Evolutionary conservation across 2,329 filamentous ascomycete species (phyloP).

Genomic region (Pseudogymnoascus sp.): DNA sequence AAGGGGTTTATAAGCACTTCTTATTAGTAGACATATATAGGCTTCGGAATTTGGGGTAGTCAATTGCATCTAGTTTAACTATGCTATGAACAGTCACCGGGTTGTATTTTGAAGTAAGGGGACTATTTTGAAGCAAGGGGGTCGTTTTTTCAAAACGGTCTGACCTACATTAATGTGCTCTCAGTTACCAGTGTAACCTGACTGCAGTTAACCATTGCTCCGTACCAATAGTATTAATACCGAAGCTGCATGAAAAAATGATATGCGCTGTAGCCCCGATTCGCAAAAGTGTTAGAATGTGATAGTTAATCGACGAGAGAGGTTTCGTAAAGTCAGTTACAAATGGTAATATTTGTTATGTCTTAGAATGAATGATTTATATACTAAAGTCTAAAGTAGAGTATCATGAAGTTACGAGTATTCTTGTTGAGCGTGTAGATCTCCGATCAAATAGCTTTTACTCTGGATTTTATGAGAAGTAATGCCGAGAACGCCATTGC

Average conservation of each 20-base stretch:
- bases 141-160: neutral
- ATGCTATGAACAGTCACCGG: neutral
- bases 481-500: no score
- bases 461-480: no score
- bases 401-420: neutral
- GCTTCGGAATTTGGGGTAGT: no score
- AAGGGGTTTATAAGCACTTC: neutral
- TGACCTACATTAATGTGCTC: neutral
- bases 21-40: neutral
- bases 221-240: neutral
- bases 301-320: neutral
- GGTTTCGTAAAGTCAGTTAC: neutral
- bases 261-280: neutral
- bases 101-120: neutral
- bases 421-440: neutral
- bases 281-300: neutral
- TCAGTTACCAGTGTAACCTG: neutral
- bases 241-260: neutral
- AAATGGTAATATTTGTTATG: neutral
- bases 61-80: neutral
- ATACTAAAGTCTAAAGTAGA: neutral
- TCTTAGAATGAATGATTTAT: neutral
- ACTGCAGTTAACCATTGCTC: neutral
- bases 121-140: neutral
- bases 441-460: no score